These are phyloP conservation scores for Stevia rebaudiana DNA, from an alignment of 140 eudicot species.

Conservation along the genomic window DNA sequence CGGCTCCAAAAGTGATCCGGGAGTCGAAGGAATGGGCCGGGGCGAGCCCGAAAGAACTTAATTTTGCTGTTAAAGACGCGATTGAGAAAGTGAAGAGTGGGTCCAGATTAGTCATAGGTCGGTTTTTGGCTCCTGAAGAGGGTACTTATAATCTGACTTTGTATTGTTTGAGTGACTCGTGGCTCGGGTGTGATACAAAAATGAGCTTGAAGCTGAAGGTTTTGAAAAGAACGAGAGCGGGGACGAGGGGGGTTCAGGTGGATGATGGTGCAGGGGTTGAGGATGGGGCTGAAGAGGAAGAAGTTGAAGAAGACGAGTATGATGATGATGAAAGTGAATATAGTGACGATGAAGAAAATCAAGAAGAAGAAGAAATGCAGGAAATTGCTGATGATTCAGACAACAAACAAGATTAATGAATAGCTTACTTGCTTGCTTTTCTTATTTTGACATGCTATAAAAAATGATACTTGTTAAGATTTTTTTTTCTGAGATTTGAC, in stretches of 20 bases:
- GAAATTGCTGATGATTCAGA: constrained; percentile 39
- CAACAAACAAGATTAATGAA: constrained; percentile 37
- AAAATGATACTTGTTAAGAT: background rate
- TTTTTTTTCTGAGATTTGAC: too few relatives aligned
- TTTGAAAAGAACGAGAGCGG: constrained; percentile 64
- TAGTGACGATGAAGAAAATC: constrained; percentile 48
- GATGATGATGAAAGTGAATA: constrained; percentile 79
- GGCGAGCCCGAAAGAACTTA: constrained; percentile 58
- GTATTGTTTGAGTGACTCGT: constrained; percentile 66
- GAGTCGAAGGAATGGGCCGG: constrained; percentile 72
- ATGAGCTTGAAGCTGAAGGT: constrained; percentile 59
- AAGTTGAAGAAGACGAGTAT: constrained; percentile 64
- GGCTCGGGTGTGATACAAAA: constrained; percentile 89
- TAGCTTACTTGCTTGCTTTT: background rate
- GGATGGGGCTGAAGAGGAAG: constrained; percentile 73
- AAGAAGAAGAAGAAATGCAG: background rate
- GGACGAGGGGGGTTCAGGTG: constrained; percentile 48
- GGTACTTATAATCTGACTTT: constrained; percentile 64
- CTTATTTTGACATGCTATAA: background rate
- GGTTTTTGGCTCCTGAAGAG: constrained; percentile 75
- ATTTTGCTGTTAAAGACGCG: constrained; percentile 63
- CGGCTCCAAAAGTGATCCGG: constrained; percentile 70
- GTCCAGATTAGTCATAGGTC: constrained; percentile 67
- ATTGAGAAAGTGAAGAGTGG: constrained; percentile 63
- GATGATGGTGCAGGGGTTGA: constrained; percentile 55